phyloP scores from a whole-genome alignment of 768 basidiomycete species.

The Mycena latifolia region DNA sequence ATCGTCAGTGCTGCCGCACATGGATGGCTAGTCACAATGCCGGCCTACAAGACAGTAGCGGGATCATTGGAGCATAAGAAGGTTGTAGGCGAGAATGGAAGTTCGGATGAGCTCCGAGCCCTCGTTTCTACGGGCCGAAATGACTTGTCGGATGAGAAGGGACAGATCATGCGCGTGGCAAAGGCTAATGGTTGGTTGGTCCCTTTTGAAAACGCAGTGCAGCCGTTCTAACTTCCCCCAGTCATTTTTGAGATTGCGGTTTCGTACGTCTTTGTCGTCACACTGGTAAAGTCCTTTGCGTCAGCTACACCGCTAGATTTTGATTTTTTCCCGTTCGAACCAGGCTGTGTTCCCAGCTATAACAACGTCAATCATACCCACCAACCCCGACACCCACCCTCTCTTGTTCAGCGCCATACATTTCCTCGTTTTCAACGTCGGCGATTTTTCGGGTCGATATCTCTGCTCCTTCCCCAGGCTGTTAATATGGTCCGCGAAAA shows the following conservation, averaged over 20 bases:
- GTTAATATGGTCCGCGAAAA: slow-evolving; percentile 75
- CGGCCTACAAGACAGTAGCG: slow-evolving; percentile 69
- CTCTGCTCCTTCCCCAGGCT: slow-evolving; percentile 75
- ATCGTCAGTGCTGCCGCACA: slow-evolving; percentile 66
- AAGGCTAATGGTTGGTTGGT: slow-evolving; percentile 63
- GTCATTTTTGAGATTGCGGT: slow-evolving; percentile 77
- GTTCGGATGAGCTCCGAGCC: slow-evolving; percentile 49
- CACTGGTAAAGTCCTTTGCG: slow-evolving; percentile 64
- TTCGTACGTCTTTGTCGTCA: slow-evolving; percentile 81
- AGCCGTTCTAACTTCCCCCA: background rate
- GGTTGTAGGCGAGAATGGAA: slow-evolving; percentile 33
- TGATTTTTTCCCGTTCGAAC: slow-evolving; percentile 12
- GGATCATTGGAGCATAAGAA: slow-evolving; percentile 57
- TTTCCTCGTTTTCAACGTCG: slow-evolving; percentile 81
- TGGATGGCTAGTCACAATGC: slow-evolving; percentile 66
- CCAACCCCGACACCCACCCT: slow-evolving; percentile 75
- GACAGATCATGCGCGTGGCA: slow-evolving; percentile 63
- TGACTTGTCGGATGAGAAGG: slow-evolving; percentile 50
- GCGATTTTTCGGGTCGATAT: slow-evolving; percentile 80
- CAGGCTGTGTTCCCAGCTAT: slow-evolving; percentile 92
- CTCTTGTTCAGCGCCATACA: slow-evolving; percentile 86
- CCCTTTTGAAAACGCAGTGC: background rate
- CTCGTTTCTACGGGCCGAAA: slow-evolving; percentile 50
- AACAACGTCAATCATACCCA: slow-evolving; percentile 80
- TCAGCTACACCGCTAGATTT: background rate